Conservation (phyloP, 768 basidiomycete species). For the Serendipita sp. region DNA sequence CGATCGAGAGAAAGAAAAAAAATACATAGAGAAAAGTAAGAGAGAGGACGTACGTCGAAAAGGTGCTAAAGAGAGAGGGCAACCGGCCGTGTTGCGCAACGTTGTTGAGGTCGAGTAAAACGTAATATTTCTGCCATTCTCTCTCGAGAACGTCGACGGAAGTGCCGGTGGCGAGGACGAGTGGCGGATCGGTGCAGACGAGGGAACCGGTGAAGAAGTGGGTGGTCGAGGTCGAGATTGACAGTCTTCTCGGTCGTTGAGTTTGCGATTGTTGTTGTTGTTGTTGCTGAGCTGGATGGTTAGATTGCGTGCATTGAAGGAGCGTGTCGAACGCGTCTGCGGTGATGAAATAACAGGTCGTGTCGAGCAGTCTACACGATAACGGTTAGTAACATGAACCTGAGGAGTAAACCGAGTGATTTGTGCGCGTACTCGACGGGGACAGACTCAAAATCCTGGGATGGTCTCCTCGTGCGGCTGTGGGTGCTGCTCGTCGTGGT, state of each 20-base stretch:
- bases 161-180: constrained; percentile 1
- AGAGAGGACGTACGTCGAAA: background rate
- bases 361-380: background rate
- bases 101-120: constrained; percentile 1
- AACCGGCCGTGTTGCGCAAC: background rate
- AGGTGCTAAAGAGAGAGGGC: background rate
- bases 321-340: constrained; percentile 4
- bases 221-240: constrained; percentile 1
- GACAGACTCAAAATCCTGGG: background rate
- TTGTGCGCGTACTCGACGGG: constrained; percentile 1
- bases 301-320: background rate
- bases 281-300: background rate
- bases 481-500: background rate
- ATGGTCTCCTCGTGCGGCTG: background rate
- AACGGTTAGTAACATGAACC: too few relatives aligned
- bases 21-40: background rate
- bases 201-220: constrained; percentile 4
- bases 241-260: background rate
- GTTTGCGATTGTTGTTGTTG: background rate
- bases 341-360: constrained; percentile 6
- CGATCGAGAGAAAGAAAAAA: background rate
- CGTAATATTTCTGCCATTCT: background rate
- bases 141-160: background rate
- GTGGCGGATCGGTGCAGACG: constrained; percentile 5
- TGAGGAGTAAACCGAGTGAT: too few relatives aligned